Base-by-base conservation (phyloP, 805 yeast genomes). In the Saccharomycopsis amapae region DNA sequence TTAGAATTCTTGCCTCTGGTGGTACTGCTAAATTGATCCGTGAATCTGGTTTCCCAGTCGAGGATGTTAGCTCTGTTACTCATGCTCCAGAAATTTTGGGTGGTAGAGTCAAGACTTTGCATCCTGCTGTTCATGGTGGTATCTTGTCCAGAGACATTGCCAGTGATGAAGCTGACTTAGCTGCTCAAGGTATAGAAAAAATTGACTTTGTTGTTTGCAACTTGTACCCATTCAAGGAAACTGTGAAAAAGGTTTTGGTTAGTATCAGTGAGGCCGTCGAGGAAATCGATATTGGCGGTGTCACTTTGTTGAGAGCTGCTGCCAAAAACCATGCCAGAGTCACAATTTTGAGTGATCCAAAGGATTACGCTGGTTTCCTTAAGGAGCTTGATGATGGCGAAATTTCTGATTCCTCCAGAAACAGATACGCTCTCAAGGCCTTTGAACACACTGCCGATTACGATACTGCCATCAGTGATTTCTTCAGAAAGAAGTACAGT, bases 71-170 rank as follows among this genome's bases (percentile, higher is more conserved):
- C 34, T 64, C 93, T 49, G 87, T 93, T 64, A 93, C 98, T 31
- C 96, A 93, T 62, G 97, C 97, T 34, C 98, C 98, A 44, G 98
- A 93, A 68, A 93, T 93, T 96, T 75, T 93, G 56, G 96, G 97
- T 53, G 98, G 98, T 54, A 79, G 98, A 69, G 98, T 93, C 58
- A 93, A 93, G 73, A 93, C 98, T 50, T 74, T 93, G 58, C 98
- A 93, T 65, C 98, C 98, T 34, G 98, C 97, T 25, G 96, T 93
- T 52, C 98, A 93, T 65, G 98, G 96, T 58, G 95, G 95, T 62
- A 93, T 93, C 59, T 76, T 93, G 56, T 97, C 98, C 43, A 80
- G 97, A 71, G 78, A 93, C 69, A 75, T 87, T 64, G 95, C 88
- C 57, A 72, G 84, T 53, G 98, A 93, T 67, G 94, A 88, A 67